Evolutionary conservation across 2,329 filamentous ascomycete species (phyloP).

Genomic region (Penicillium oxalicum): DNA sequence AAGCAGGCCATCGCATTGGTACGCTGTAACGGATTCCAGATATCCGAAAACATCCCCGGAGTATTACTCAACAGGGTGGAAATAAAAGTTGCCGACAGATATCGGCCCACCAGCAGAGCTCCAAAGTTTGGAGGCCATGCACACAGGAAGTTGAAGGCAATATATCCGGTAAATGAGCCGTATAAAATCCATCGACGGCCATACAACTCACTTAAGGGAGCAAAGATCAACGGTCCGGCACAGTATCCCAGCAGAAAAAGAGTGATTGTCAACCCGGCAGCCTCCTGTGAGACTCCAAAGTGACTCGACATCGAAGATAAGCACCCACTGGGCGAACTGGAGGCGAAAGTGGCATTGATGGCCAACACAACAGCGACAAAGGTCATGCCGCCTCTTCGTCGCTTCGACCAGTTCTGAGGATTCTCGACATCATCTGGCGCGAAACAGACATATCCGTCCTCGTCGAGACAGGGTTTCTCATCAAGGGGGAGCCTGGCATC

Average conservation of each 20-base stretch:
- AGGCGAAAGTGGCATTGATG: constrained; percentile 53
- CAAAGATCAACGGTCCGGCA: constrained; percentile 57
- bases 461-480: constrained; percentile 42
- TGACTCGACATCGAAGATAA: constrained; percentile 39
- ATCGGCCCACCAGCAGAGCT: constrained; percentile 49
- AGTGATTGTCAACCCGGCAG: constrained; percentile 54
- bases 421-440: constrained; percentile 48
- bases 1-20: constrained; percentile 53
- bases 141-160: constrained; percentile 42
- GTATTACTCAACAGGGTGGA: constrained; percentile 41
- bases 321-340: constrained; percentile 38
- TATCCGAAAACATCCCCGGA: constrained; percentile 48
- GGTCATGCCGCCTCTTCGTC: constrained; percentile 30
- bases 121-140: constrained; percentile 52
- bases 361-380: constrained; percentile 28
- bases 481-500: constrained; percentile 29
- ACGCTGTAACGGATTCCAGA: constrained; percentile 50
- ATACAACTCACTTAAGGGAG: constrained; percentile 60
- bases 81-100: constrained; percentile 52
- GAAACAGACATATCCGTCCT: constrained; percentile 49
- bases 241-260: constrained; percentile 61
- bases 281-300: constrained; percentile 46
- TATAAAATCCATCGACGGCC: constrained; percentile 49
- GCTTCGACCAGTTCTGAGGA: constrained; percentile 54
- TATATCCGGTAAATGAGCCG: constrained; percentile 28